Conservation (phyloP, 2,329 filamentous ascomycete genomes). For the Penicillium sp. region DNA sequence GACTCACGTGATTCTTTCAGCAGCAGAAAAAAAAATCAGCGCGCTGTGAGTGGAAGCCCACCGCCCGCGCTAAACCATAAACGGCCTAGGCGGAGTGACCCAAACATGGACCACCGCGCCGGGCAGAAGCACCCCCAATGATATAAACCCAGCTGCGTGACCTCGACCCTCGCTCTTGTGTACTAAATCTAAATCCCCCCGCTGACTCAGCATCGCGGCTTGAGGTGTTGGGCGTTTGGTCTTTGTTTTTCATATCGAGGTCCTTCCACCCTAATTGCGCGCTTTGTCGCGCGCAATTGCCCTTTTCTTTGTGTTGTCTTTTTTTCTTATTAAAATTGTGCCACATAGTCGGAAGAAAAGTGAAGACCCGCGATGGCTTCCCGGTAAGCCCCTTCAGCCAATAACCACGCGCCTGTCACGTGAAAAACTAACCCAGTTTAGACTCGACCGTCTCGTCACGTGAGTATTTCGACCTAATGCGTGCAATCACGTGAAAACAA, state of each 20-base stretch:
- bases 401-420: constrained; percentile 24
- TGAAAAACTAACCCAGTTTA: constrained; percentile 43
- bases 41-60: constrained; percentile 30
- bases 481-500: not conserved
- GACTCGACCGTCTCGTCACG: constrained; percentile 83
- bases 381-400: constrained; percentile 36
- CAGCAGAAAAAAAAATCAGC: constrained; percentile 20
- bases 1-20: constrained; percentile 18
- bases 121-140: constrained; percentile 41
- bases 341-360: constrained; percentile 25
- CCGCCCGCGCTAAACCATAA: constrained; percentile 28
- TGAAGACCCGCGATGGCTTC: constrained; percentile 41
- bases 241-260: constrained; percentile 13
- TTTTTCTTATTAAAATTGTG: constrained; percentile 17
- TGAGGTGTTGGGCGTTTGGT: constrained; percentile 20
- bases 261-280: constrained; percentile 12
- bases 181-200: constrained; percentile 27
- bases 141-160: constrained; percentile 49
- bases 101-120: constrained; percentile 44
- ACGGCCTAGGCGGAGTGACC: constrained; percentile 31
- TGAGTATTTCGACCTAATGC: constrained; percentile 51
- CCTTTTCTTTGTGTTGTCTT: constrained; percentile 10
- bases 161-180: constrained; percentile 36
- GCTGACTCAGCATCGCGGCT: constrained; percentile 22
- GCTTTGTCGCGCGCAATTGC: constrained; percentile 12